Evolutionary conservation across 768 basidiomycete species (phyloP), one percentile per base, ranked within the genome.

Genomic region (Kwoniella pini): DNA sequence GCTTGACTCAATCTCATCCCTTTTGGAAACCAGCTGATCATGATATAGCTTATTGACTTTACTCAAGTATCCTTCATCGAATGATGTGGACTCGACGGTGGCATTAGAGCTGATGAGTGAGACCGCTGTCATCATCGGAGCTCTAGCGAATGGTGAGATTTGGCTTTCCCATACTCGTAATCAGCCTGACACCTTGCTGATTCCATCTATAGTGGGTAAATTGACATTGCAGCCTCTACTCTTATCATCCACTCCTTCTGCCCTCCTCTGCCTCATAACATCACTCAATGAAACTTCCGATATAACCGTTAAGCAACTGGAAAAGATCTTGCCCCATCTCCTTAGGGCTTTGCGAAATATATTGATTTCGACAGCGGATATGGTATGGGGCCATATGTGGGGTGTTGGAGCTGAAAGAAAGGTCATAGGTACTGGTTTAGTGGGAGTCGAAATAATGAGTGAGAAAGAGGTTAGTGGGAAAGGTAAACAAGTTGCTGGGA

Each of bases 311-410:
- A 27, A 46, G 15, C 30, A 48, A 21, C 17, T 63, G 5, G 39
- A 58, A 1, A 65, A 66, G 11, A 57, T 72, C 2, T 62, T 78
- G 2, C 65, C 73, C n/a, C 59, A 72, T 0, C 27, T 71, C 5
- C 50, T 76, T 1, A 48, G 75, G 51, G 77, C 77, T 12, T 45
- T 76, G 3, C 63, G 77, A 22, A 78, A 76, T 53, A 33, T 76
- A 40, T 54, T 71, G 3, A 58, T 75, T 13, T 60, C 77, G 10
- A 70, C 70, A 1, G 75, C 73, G 4, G 77, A 78, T 54, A 61
- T 70, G 24, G 51, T 75, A 13, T 76, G 75, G 73, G 75, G 77
- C 9, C 70, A 70, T 27, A 70, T 71, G 62, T 75, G 76, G 76
- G 76, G 76, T 13, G 74, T 77, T 6, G 71, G 74, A 4, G 63